Evolutionary conservation across 2,329 filamentous ascomycete species (phyloP).

Genomic region (Cryphonectria naterciae): DNA sequence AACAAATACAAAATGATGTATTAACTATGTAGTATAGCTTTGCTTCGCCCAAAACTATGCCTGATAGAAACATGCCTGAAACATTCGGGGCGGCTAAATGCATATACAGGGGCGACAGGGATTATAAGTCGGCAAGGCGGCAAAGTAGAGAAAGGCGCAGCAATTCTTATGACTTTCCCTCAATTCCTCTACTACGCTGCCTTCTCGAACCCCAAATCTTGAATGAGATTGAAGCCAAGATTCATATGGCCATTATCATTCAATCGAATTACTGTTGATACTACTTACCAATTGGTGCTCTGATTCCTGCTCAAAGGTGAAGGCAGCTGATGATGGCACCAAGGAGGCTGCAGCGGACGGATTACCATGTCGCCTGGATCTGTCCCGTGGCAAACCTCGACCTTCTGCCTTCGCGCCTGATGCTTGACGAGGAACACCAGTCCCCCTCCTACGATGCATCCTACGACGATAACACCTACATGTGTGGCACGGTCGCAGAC

Average conservation of each 20-base stretch:
- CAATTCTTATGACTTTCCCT: neutral
- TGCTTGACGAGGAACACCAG: constrained; percentile 31
- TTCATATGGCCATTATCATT: neutral
- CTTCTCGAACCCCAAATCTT: neutral
- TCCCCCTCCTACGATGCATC: constrained; percentile 21
- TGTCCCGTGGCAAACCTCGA: constrained; percentile 25
- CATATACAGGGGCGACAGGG: neutral
- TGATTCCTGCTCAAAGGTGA: neutral
- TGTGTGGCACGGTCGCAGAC: constrained; percentile 20
- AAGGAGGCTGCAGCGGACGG: neutral
- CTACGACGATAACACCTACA: constrained; percentile 29
- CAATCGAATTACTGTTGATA: neutral
- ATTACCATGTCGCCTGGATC: constrained; percentile 31
- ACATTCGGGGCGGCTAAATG: neutral
- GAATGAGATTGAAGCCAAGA: neutral
- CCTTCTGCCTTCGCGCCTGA: constrained; percentile 28
- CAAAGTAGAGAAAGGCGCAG: neutral
- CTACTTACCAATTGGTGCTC: neutral
- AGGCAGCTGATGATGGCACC: neutral
- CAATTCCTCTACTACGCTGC: neutral
- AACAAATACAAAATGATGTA: too few relatives aligned
- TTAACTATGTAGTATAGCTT: too few relatives aligned
- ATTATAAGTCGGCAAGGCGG: neutral
- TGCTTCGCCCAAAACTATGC: neutral
- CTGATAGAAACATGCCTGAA: neutral